A percentile compares a stretch with the other conserved stretches of the same genome.
Conservation (phyloP, 768 basidiomycete genomes). For the Podaxis sp. region DNA sequence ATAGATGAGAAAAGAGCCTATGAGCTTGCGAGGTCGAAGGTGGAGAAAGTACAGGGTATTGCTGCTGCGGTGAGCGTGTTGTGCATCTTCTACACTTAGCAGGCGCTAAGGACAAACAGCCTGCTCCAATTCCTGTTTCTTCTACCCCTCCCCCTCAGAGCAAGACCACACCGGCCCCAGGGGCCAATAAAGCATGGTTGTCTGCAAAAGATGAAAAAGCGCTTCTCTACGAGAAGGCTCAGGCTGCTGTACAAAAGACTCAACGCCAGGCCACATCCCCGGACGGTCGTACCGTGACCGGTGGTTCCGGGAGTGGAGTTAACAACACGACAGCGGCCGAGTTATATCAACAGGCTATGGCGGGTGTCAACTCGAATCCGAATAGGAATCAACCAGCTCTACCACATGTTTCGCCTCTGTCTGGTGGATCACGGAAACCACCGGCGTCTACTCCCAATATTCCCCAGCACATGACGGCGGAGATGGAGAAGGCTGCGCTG, state of each 20-base stretch:
- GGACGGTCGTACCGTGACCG: background rate
- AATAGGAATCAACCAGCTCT: constrained; percentile 22
- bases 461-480: constrained; percentile 60
- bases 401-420: constrained; percentile 18
- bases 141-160: constrained; percentile 22
- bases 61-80: constrained; percentile 32
- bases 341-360: constrained; percentile 19
- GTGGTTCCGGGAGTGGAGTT: background rate
- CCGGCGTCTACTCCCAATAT: constrained; percentile 22
- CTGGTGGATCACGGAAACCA: constrained; percentile 21
- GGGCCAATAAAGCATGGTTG: constrained; percentile 41
- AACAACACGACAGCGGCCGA: constrained; percentile 16
- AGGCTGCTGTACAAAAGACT: constrained; percentile 59
- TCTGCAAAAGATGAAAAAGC: constrained; percentile 79
- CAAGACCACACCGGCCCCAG: constrained; percentile 16
- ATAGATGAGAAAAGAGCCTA: constrained; percentile 72
- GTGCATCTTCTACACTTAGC: constrained; percentile 3
- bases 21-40: constrained; percentile 61
- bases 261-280: constrained; percentile 39
- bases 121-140: constrained; percentile 24
- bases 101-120: constrained; percentile 6
- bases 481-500: constrained; percentile 74
- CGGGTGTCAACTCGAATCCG: constrained; percentile 13
- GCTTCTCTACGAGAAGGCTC: constrained; percentile 66
- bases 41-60: constrained; percentile 52